These are phyloP conservation scores for Raphidocelis subcapitata DNA, from an alignment of 139 green algal species.

Conservation along the genomic window DNA sequence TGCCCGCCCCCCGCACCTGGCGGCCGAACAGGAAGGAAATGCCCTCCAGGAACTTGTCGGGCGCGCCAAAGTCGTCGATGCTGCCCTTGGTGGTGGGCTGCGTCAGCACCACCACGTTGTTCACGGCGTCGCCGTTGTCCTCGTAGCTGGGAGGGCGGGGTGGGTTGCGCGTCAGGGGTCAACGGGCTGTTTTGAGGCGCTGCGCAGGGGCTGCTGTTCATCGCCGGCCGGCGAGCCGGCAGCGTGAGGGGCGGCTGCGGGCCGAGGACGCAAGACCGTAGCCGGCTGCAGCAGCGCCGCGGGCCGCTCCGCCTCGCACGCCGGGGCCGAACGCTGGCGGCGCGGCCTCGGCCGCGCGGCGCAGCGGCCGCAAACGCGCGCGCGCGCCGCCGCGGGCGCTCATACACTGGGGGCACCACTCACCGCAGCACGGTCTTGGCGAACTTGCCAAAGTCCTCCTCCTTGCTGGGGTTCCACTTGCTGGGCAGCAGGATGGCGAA, in stretches of 20 bases:
- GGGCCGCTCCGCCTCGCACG: too few species aligned
- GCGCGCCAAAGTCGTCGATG: slow-evolving; percentile 82
- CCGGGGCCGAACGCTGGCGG: too few species aligned
- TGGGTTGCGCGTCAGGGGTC: too few species aligned
- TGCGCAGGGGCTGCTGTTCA: too few species aligned
- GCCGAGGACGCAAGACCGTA: too few species aligned
- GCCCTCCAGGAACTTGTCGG: slow-evolving; percentile 84
- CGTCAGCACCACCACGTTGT: slow-evolving; percentile 83
- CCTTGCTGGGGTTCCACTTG: slow-evolving; percentile 94
- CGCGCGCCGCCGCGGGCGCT: too few species aligned
- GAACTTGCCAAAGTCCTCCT: slow-evolving; percentile 83
- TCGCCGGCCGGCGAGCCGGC: too few species aligned
- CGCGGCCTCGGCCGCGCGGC: too few species aligned
- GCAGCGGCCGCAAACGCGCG: too few species aligned
- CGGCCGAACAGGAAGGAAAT: slow-evolving; percentile 80
- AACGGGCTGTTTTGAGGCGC: too few species aligned
- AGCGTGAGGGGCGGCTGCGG: too few species aligned
- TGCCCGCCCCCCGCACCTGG: slow-evolving; percentile 21
- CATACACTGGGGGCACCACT: neutral
- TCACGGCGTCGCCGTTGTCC: slow-evolving; percentile 92
- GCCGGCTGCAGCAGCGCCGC: too few species aligned
- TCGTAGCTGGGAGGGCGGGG: slow-evolving; percentile 66
- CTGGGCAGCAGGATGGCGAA: slow-evolving; percentile 87
- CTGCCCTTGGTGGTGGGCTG: slow-evolving; percentile 66
- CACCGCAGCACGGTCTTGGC: slow-evolving; percentile 57